Evolutionary conservation across 106 monocot species (phyloP), one percentile per base, ranked within the genome.

Genomic region (Gastrodia elata): DNA sequence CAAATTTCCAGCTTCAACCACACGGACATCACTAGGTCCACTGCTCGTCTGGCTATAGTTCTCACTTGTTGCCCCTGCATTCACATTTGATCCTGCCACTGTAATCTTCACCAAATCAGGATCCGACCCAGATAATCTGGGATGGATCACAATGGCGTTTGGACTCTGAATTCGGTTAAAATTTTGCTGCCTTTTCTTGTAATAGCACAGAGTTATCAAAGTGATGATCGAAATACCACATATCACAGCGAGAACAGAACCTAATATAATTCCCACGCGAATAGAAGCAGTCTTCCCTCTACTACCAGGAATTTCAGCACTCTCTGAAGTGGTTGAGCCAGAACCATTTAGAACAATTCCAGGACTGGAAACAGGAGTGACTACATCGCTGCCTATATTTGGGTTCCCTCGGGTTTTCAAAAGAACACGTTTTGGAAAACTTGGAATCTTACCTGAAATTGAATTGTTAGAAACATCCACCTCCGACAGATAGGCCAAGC

Each of bases 381-480:
- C 6, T 22, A 33, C 55, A 64, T 72, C 38, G 40, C 77, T 83
- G 22, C 77, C 83, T 26, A 88, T 73, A 24, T 71, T 69, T 28
- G 88, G 85, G 57, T 88, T 85, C 30, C 88, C 88, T 52, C 64
- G 27, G 8, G 57, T 81, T 37, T 77, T 81, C 49, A 89, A 58
- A 18, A 69, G 2, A 26, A 89, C 86, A 72, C 38, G 68, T 41
- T 58, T n/a, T 14, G 74, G 20, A 64, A 89, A 89, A 3, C 6
- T 65, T 0, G 89, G 89, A 73, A 86, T 79, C 42, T 75, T 22
- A 24, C 89, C 89, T 2, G 59, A 81, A 6, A 89, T 32, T 6
- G 43, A 56, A 38, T 89, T 89, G 30, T 80, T 55, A 2, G 89
- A 89, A 75, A 90, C 49, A 42, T 90, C 89, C 33, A 90, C 32